A percentile compares a stretch with the other conserved stretches of the same genome.
Evolutionary conservation across 2,329 filamentous ascomycete genomes (phyloP).

Genomic region (Botrytis byssoidea): DNA sequence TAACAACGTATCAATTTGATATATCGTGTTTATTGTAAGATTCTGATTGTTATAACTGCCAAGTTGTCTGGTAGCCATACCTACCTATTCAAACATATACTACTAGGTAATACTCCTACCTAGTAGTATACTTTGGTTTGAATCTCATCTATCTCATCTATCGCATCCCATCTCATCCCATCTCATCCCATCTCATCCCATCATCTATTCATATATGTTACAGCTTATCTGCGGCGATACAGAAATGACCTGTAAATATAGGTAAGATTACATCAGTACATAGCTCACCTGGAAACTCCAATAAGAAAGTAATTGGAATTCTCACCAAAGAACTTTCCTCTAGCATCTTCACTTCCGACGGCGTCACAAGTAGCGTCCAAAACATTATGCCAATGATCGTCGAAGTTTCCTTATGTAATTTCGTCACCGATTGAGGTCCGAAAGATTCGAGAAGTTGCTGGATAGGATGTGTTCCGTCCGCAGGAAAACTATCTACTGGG

Average conservation of each 20-base stretch:
- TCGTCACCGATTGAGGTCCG: not conserved
- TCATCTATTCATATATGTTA: no score
- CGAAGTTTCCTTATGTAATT: fast-evolving
- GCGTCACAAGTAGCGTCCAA: not conserved
- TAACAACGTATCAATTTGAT: not conserved
- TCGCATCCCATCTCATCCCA: no score
- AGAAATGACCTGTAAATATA: not conserved
- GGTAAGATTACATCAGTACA: not conserved
- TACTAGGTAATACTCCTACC: no score
- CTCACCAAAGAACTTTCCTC: not conserved
- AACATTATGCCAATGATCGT: not conserved
- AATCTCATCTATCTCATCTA: not conserved
- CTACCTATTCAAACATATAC: not conserved
- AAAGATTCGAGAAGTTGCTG: constrained; percentile 2
- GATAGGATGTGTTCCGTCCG: not conserved
- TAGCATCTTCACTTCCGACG: not conserved
- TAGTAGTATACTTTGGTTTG: not conserved
- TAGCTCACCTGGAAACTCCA: not conserved
- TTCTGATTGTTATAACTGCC: not conserved
- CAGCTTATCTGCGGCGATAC: not conserved
- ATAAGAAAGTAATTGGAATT: not conserved
- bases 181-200: not conserved
- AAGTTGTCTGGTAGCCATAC: not conserved
- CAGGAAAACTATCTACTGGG: not conserved
- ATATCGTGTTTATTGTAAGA: not conserved